Base-by-base conservation (phyloP, 495 filamentous ascomycete species). In the Tuber magnatum region DNA sequence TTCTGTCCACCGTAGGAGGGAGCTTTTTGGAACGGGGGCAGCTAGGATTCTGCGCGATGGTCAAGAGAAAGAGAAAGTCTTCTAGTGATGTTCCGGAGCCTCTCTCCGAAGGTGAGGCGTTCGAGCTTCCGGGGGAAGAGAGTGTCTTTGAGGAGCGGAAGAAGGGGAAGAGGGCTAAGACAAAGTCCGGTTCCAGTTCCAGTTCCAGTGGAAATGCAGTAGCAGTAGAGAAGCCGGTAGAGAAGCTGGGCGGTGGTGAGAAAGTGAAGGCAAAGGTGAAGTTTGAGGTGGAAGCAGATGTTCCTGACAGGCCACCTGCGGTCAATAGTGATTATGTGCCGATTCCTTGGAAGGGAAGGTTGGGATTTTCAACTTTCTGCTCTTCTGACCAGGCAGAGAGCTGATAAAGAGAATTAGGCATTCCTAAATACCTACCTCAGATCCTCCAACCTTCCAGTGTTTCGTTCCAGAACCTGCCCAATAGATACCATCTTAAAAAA, bases 371-470 rank as follows among this genome's bases (percentile, higher is more conserved):
- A 68, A 28, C 14, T 68, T 24, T 28, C 38, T 42, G 28, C n/a
- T 28, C 61, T 5, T 51, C 28, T 28, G 32, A 40, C 42, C 24
- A 28, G 22, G 35, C 72, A 72, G 28, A 3, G 81, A 32, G 77
- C 42, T 41, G 0, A 35, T 48, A 9, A 72, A 93, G 51, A 61
- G 51, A 2, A 32, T 61, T 14, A 28, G 92, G 93, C 94, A 38
- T 97, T 93, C 82, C 86, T 99, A 38, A 94, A 94, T 83, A 98
- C 94, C 0, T 97, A 99, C 83, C 89, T 99, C 5, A 92, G 95
- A 61, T 88, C 88, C 71, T 91, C 93, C 0, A 94, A 91, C 76
- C 92, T 93, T 24, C 90, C 94, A 0, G 89, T 97, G 16, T 98
- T 97, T 84, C 91, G 90, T 82, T 97, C 95, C 3, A 88, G 94